These are phyloP conservation scores for Penicillium canariense DNA, from an alignment of 495 filamentous ascomycete genomes.

Conservation along the genomic window DNA sequence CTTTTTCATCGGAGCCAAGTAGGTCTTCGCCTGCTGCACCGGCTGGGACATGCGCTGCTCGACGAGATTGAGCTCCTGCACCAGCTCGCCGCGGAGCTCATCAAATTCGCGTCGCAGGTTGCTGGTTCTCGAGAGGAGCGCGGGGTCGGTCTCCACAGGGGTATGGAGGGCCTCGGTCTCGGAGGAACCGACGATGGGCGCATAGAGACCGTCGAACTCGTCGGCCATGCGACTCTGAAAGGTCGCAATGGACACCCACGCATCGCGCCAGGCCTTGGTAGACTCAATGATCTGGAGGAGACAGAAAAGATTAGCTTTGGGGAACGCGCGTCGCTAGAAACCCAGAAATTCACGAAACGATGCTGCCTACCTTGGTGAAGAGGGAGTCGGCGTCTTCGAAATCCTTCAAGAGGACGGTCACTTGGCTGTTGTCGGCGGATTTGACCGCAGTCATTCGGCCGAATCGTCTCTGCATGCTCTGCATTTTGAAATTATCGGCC, in stretches of 20 bases:
- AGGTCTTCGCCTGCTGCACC: slow-evolving; percentile 67
- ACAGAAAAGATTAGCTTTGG: background rate
- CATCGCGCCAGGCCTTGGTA: slow-evolving; percentile 78
- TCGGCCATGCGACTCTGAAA: slow-evolving; percentile 67
- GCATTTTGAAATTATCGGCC: slow-evolving; percentile 53
- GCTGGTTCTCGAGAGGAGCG: slow-evolving; percentile 63
- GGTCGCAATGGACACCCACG: slow-evolving; percentile 73
- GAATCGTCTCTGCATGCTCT: slow-evolving; percentile 74
- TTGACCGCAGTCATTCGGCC: slow-evolving; percentile 64
- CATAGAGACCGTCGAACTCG: slow-evolving; percentile 77
- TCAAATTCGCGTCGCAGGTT: slow-evolving; percentile 67
- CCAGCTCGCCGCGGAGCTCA: slow-evolving; percentile 71
- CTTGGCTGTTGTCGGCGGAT: slow-evolving; percentile 73
- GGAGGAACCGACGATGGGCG: slow-evolving; percentile 69
- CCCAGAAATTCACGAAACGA: background rate
- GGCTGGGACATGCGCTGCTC: slow-evolving; percentile 72
- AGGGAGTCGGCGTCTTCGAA: slow-evolving; percentile 83
- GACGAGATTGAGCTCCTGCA: slow-evolving; percentile 70
- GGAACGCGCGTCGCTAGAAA: slow-evolving; percentile 1
- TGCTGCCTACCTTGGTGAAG: slow-evolving; percentile 60
- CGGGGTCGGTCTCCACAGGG: slow-evolving; percentile 60
- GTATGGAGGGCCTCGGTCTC: slow-evolving; percentile 49
- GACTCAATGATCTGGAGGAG: slow-evolving; percentile 71
- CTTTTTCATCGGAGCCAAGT: slow-evolving; percentile 75
- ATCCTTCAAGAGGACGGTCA: slow-evolving; percentile 73